Evolutionary conservation across 805 yeast genomes (phyloP).

Genomic region (Candida berthetii): DNA sequence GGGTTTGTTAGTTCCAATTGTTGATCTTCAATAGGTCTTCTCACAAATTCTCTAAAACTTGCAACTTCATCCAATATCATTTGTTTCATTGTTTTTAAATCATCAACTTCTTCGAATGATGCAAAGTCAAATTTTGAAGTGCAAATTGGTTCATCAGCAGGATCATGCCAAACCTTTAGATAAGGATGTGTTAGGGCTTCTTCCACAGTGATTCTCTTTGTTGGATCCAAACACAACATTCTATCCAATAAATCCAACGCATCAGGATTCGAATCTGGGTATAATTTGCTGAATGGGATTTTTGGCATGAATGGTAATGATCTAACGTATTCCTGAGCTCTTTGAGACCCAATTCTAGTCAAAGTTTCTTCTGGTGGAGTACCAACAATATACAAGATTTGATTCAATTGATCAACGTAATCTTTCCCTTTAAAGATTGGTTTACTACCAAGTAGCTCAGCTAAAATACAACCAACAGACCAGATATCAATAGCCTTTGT

Average conservation of each 20-base stretch:
- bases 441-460: conserved; percentile 85
- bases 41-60: conserved; percentile 71
- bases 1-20: conserved; percentile 29
- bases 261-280: conserved; percentile 81
- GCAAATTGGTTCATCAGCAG: conserved; percentile 85
- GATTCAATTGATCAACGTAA: conserved; percentile 90
- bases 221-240: conserved; percentile 86
- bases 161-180: conserved; percentile 85
- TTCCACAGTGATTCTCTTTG: conserved; percentile 76
- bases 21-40: conserved; percentile 64
- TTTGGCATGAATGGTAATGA: conserved; percentile 79
- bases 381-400: conserved; percentile 83
- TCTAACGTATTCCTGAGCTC: conserved; percentile 90
- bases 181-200: conserved; percentile 90
- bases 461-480: conserved; percentile 97
- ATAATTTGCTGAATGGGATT: conserved; percentile 63
- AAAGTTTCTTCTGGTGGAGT: conserved; percentile 77
- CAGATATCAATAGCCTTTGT: conserved; percentile 96
- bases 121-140: conserved; percentile 72
- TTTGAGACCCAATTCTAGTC: conserved; percentile 67
- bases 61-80: conserved; percentile 79
- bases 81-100: conserved; percentile 64
- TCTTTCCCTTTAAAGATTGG: conserved; percentile 95
- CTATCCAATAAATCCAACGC: conserved; percentile 76
- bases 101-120: conserved; percentile 79